Evolutionary conservation across 306 rosid genomes (phyloP), one percentile per base, ranked within the genome.

Genomic region (Astragalus membranaceus): DNA sequence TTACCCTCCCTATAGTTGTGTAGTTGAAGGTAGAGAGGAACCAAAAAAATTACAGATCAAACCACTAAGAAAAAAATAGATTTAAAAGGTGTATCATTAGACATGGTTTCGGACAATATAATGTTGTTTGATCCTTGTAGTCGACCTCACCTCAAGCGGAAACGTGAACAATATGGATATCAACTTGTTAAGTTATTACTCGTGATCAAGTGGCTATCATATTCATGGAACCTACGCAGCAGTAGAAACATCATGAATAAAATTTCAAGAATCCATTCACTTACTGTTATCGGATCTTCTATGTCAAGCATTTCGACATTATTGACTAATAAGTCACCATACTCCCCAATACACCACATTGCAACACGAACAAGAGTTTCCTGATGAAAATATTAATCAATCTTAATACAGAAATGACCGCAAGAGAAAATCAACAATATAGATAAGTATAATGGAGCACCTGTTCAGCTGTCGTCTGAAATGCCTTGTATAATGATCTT

Each of bases 301-400:
- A 84, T 69, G 75, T 88, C 91, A 43, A 87, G 92, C 95, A 94
- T 87, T 65, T 93, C 95, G 64, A 85, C 82, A 66, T 85, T 91
- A 67, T 94, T 87, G 42, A 94, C 87, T 85, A 94, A 63, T 85
- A 94, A 39, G 81, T 94, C 99, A 42, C 97, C 97, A 63, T 88
- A 94, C 86, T 94, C 99, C 65, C 99, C 99, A 69, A 91, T 84
- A 77, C 99, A 94, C 99, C 99, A 94, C 78, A 94, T 91, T 62
- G 97, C 87, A 79, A 94, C 97, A 77, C 92, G 97, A 78, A 94
- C 96, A 36, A 94, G 93, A 78, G 83, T 81, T 86, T 94, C 99
- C 99, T 94, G 92, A 51, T 72, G 69, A 81, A 43, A 63, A 63
- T 52, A 79, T 69, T 57, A 66, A 55, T 33, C 30, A 49, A 65